phyloP scores from a whole-genome alignment of 2,329 filamentous ascomycete genomes.

The Diaporthe batatas region DNA sequence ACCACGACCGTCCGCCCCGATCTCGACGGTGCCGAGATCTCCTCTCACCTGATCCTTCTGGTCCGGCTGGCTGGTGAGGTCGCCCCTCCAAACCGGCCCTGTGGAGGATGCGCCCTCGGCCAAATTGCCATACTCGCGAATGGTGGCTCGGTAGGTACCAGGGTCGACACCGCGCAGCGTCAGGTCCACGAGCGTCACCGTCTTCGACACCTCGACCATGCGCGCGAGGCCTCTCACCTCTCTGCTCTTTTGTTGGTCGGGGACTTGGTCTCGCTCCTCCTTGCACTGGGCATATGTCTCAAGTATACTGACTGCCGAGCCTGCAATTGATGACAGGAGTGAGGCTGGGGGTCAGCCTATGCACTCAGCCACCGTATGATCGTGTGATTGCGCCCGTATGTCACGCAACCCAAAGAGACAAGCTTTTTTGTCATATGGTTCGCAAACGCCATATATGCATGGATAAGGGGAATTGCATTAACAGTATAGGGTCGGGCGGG shows the following conservation, averaged over 20 bases:
- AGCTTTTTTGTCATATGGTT: slow-evolving; percentile 14
- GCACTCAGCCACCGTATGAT: neutral
- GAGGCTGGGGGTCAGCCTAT: slow-evolving; percentile 16
- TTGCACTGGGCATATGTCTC: slow-evolving; percentile 79
- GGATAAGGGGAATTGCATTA: neutral
- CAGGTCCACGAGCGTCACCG: slow-evolving; percentile 86
- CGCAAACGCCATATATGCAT: slow-evolving; percentile 19
- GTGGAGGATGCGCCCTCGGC: slow-evolving; percentile 85
- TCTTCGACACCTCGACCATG: slow-evolving; percentile 90
- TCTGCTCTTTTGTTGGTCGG: slow-evolving; percentile 53
- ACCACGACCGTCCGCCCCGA: slow-evolving; percentile 82
- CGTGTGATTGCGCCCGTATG: slow-evolving; percentile 1
- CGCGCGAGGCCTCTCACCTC: slow-evolving; percentile 88
- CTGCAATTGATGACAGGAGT: slow-evolving; percentile 53
- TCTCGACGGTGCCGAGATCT: slow-evolving; percentile 79
- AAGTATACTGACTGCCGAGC: slow-evolving; percentile 93
- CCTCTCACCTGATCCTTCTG: slow-evolving; percentile 67
- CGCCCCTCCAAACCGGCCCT: slow-evolving; percentile 81
- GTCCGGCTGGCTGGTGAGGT: slow-evolving; percentile 55
- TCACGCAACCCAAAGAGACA: slow-evolving; percentile 7
- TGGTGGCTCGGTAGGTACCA: slow-evolving; percentile 85
- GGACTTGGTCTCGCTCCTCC: slow-evolving; percentile 46
- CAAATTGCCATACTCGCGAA: slow-evolving; percentile 90
- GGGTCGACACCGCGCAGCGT: slow-evolving; percentile 85
- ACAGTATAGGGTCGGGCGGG: slow-evolving; percentile 32